Base-by-base conservation (phyloP, 192 early-diverging fungal genomes). In the Podochytrium sp. region DNA sequence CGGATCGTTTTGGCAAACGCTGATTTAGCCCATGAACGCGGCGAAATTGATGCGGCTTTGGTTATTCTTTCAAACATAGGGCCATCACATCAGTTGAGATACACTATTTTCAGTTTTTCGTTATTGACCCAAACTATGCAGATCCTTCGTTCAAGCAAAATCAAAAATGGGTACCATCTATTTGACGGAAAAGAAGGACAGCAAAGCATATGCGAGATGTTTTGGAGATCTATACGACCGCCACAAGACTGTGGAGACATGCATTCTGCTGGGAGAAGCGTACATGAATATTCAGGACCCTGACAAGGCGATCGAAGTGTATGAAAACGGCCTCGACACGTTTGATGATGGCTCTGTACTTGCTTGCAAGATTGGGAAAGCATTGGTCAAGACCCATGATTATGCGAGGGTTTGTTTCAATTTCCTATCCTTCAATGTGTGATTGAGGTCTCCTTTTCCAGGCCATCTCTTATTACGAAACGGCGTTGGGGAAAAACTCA, bases 211-310 rank as follows among this genome's bases (percentile, higher is more conserved):
- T 61, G 86, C 84, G 0, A 29, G 76, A 37, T 87, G 86, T 43
- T 87, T 79, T 55, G 71, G 66, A 3, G 81, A 87, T 49, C 74
- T 87, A 1, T 78, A 82, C 40, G 86, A 85, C 32, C 63, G 69
- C 3, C 52, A 73, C 30, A 82, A 83, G 33, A 79, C 84, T 1
- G 71, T 80, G 18, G 82, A 87, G 57, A 81, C 73, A 27, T 85
- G 80, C 55, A 42, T 87, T 16, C 38, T 87, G 56, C 76, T 86
- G 3, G 86, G 84, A 16, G 86, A 86, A 53, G 84, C 86, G 18
- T 87, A 79, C 47, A 82, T 86, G 79, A 86, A 84, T 68, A 79
- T 87, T 47, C 79, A 85, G 47, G 83, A 87, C 78, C 85, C 85
- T 20, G 76, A 87, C 47, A 75, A 85, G 57, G 86, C 86, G 4